Evolutionary conservation across 2,329 filamentous ascomycete genomes (phyloP), one percentile per base, ranked within the genome.

Genomic region (Ceratocystis huliohia): DNA sequence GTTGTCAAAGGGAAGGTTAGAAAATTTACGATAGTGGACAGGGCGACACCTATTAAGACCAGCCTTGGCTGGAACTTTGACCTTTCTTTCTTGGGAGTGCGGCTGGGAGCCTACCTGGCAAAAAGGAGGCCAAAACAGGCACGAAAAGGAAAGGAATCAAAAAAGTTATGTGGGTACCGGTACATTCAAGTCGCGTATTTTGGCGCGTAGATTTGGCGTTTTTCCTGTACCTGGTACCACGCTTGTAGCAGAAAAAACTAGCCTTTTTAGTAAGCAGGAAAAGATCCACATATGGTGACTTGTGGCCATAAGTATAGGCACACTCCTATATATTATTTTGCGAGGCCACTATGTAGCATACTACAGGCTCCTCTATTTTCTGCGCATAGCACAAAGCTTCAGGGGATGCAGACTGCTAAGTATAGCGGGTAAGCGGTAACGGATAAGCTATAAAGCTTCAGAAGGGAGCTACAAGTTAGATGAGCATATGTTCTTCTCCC

Each of bases 11-110:
- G 65, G 67, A 68, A 68, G 66, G 69, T 65, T 66, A 46, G 61
- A 70, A 69, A 69, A 69, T 67, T 68, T 66, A 65, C 57, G 66
- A 59, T 57, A 61, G 67, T 57, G 63, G 67, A 67, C 68, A 69
- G 66, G 56, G 66, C 63, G 61, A 63, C 56, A 37, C 28, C 46
- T 62, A 66, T 66, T 57, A 66, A 41, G 50, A 63, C 63, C 64
- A 68, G 66, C 64, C 68, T 41, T 69, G 64, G 68, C 56, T 66
- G 48, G 46, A 63, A 65, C 63, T 64, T 59, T 68, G 62, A 25
- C 67, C 67, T 68, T 65, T 41, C 37, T 41, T 59, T 57, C 64
- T 66, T 37, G 65, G 25, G 37, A 41, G 30, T 61, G 63, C 66
- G 63, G 63, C 66, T 67, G 63, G 66, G 56, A 65, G 56, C 66